Base-by-base conservation (phyloP, 805 yeast species). In the Yarrowia osloensis region DNA sequence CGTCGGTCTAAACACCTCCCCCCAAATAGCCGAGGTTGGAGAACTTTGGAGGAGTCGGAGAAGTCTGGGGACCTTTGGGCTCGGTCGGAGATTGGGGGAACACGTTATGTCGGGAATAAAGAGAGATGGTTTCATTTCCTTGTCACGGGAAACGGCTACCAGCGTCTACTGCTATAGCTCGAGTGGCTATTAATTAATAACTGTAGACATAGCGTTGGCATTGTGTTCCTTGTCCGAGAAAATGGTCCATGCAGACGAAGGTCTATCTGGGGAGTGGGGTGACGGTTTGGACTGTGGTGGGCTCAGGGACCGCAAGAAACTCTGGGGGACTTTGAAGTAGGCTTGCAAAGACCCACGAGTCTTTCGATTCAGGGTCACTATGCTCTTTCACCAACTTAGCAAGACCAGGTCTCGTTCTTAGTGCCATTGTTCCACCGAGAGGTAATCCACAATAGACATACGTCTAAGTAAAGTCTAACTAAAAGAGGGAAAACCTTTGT, bases 181-280 rank as follows among this genome's bases (percentile, higher is more conserved):
- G 52, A 26, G 50, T 28, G 54, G 26, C 54, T 47, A 2, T 28
- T 28, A 26, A 7, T 5, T 4, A 4, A 26, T 26, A 26, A 17
- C 17, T 28, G 35, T 11, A 31, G 35, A 31, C 35, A 28, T 33
- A 42, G 28, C 29, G 33, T 12, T 47, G 15, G n/a, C 8, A 8
- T 19, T 12, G 22, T 31, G 5, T 7, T 46, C 54, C 54, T 47
- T 47, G 54, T 47, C 54, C 54, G 54, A 47, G 54, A 47, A 47
- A 47, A 47, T 47, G 54, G 54, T 31, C 11, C 33, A 47, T 29
- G 37, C 54, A 47, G 50, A 7, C 50, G 31, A 46, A n/a, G 9
- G 19, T 19, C 19, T 8, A 22, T 1, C 1, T 6, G 4, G 9
- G 13, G 5, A 26, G 50, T 44, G 50, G 50, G 11, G 17, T 44